phyloP scores from a whole-genome alignment of 1,284 basidiomycete species.

The Ganoderma resinaceum region DNA sequence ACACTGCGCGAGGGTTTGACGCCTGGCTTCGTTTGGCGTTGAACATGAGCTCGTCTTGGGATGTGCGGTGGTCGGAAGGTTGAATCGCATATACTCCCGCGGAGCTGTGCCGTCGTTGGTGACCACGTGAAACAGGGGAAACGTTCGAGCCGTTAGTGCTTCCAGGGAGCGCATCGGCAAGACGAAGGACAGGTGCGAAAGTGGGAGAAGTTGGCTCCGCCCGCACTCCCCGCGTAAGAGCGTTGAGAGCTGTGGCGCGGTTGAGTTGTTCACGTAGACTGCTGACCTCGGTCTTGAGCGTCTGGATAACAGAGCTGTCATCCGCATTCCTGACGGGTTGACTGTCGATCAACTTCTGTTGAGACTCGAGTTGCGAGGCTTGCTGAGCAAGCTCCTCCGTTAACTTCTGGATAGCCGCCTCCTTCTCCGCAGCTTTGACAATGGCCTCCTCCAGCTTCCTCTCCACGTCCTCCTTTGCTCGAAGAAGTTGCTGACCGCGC shows the following conservation, averaged over 20 bases:
- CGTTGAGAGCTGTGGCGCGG: conserved; percentile 89
- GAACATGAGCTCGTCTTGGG: conserved; percentile 83
- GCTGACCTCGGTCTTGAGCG: conserved; percentile 92
- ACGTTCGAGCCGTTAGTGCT: conserved; percentile 32
- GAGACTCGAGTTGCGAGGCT: conserved; percentile 81
- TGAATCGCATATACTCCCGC: conserved; percentile 78
- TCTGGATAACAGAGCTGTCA: conserved; percentile 85
- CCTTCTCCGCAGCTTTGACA: conserved; percentile 83
- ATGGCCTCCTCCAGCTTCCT: conserved; percentile 81
- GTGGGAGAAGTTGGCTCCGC: conserved; percentile 85
- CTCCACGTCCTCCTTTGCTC: conserved; percentile 85
- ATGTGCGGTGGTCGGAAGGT: conserved; percentile 68
- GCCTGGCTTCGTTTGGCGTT: conserved; percentile 78
- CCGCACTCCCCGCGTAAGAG: conserved; percentile 75
- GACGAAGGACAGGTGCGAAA: conserved; percentile 73
- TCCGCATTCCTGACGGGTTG: conserved; percentile 73
- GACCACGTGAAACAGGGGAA: conserved; percentile 51
- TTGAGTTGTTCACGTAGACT: conserved; percentile 95
- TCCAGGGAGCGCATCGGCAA: conserved; percentile 46
- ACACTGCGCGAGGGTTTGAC: conserved; percentile 88
- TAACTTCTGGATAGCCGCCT: conserved; percentile 83
- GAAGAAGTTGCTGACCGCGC: conserved; percentile 81
- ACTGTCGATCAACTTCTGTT: conserved; percentile 71
- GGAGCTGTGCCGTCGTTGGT: conserved; percentile 86
- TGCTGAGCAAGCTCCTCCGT: conserved; percentile 80